Conservation (phyloP, 805 yeast genomes). For the Starmerella davenportii region DNA sequence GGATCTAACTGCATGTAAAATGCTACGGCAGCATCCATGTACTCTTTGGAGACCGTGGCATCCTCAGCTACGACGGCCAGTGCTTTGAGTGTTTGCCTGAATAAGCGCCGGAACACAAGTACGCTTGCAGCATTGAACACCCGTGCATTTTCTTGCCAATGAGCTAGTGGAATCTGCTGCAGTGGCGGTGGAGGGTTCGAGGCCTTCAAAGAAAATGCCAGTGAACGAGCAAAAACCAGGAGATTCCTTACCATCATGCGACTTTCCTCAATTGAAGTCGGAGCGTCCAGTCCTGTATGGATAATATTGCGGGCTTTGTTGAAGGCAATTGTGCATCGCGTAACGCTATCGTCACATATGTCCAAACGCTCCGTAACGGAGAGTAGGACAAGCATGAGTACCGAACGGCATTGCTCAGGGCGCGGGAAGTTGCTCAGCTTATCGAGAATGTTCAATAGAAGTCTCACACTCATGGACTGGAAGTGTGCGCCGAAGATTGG, state of each 20-base stretch:
- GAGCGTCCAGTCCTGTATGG: constrained; percentile 17
- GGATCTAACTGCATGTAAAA: constrained; percentile 88
- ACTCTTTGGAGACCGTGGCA: constrained; percentile 61
- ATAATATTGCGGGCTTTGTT: constrained; percentile 1
- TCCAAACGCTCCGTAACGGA: constrained; percentile 72
- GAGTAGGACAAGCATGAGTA: constrained; percentile 70
- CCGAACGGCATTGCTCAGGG: constrained; percentile 63
- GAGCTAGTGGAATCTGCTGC: constrained; percentile 27
- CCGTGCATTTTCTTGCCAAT: constrained; percentile 76
- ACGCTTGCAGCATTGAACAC: constrained; percentile 74
- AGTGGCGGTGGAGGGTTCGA: constrained; percentile 76
- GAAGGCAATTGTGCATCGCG: not conserved
- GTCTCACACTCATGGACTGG: constrained; percentile 90
- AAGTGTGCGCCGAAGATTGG: constrained; percentile 69
- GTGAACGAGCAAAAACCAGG: constrained; percentile 76
- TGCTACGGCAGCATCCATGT: constrained; percentile 89
- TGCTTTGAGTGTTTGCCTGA: constrained; percentile 71
- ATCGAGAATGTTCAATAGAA: constrained; percentile 73
- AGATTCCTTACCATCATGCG: constrained; percentile 72
- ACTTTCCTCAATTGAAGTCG: constrained; percentile 71
- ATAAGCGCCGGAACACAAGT: constrained; percentile 51
- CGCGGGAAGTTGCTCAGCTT: constrained; percentile 66
- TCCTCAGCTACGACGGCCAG: constrained; percentile 47
- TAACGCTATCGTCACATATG: constrained; percentile 38
- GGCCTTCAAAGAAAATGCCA: constrained; percentile 70